Evolutionary conservation across 83 land plant genomes (phyloP).

Genomic region (Larix sibirica): DNA sequence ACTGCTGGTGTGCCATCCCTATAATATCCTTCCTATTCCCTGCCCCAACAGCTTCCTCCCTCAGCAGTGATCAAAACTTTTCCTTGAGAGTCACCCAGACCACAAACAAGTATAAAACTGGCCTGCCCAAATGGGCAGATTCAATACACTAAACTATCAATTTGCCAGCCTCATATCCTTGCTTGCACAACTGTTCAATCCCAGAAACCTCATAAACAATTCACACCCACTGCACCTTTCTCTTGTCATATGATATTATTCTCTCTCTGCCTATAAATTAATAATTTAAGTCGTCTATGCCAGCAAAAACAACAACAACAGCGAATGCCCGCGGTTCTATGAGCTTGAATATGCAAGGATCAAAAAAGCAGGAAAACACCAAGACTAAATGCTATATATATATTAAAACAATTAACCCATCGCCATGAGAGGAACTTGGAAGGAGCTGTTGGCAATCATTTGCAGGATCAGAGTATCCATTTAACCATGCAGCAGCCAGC

Average conservation of each 20-base stretch:
- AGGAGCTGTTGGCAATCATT: background rate
- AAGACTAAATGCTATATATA: background rate
- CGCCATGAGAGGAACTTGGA: no score
- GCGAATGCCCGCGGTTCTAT: conserved; percentile 3
- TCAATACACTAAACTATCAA: background rate
- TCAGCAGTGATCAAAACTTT: no score
- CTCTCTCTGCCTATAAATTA: background rate
- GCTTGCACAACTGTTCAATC: background rate
- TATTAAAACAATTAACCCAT: background rate
- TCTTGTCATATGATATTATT: conserved; percentile 4
- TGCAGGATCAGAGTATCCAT: background rate
- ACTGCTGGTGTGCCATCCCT: background rate
- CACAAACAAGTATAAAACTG: no score
- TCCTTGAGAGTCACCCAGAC: background rate
- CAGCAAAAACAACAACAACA: background rate
- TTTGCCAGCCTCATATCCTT: conserved; percentile 12
- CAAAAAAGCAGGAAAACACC: background rate
- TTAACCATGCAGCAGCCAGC: no score
- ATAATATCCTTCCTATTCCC: conserved; percentile 1
- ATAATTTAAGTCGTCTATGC: no score
- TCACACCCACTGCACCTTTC: conserved; percentile 15
- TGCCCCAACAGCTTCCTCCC: background rate
- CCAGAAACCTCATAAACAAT: background rate
- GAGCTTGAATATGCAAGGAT: no score
- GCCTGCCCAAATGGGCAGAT: no score